Conservation (phyloP, 2,329 filamentous ascomycete genomes). For the Trichoderma brevicompactum region DNA sequence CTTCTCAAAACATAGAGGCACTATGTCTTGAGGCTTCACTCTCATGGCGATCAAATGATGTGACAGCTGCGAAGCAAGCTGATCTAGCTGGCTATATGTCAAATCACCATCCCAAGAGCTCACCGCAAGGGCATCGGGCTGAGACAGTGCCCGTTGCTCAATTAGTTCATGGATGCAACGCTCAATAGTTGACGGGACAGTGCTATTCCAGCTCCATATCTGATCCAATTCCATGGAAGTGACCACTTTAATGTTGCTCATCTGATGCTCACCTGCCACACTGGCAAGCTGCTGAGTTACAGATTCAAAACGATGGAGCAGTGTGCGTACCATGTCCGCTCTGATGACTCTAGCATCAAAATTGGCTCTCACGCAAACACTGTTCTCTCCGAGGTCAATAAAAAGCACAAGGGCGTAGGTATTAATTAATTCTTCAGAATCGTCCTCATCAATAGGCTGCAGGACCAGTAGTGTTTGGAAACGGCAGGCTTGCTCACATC, state of each 20-base stretch:
- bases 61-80: constrained; percentile 11
- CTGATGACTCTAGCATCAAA: not conserved
- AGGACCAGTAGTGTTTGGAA: constrained; percentile 40
- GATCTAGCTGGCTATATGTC: constrained; percentile 46
- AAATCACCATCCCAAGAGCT: constrained; percentile 49
- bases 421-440: not conserved
- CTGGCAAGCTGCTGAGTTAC: too few species aligned
- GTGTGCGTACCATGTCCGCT: too few species aligned
- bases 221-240: not conserved
- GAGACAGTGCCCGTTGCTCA: constrained; percentile 20
- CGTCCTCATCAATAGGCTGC: constrained; percentile 30
- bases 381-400: not conserved
- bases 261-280: too few species aligned
- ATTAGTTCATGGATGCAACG: constrained; percentile 35
- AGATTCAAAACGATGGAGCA: too few species aligned
- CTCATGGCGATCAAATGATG: constrained; percentile 27
- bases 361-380: not conserved
- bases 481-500: constrained; percentile 30
- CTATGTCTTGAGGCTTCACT: constrained; percentile 34
- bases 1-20: constrained; percentile 43
- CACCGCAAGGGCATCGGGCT: constrained; percentile 31
- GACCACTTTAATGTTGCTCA: not conserved
- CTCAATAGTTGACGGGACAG: constrained; percentile 27
- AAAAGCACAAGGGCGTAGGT: not conserved
- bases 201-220: constrained; percentile 33